phyloP scores from a whole-genome alignment of 179 eudicot species.

The Pouteria campechiana region DNA sequence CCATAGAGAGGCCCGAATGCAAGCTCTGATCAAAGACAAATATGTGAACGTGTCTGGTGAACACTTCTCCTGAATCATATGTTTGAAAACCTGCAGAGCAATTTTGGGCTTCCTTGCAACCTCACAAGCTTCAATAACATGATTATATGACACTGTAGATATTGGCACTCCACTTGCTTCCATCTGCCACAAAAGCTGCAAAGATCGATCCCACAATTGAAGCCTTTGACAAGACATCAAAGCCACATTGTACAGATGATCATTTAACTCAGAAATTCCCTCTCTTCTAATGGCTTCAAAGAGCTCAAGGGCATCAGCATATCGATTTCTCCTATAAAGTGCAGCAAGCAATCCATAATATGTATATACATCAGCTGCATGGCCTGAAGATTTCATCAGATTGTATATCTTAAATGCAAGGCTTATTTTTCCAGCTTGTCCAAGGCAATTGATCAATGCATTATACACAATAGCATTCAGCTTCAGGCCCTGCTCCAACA shows the following conservation, averaged over 20 bases:
- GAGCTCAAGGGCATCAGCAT: conserved; percentile 54
- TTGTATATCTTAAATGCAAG: conserved; percentile 42
- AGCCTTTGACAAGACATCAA: conserved; percentile 73
- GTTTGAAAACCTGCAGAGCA: conserved; percentile 68
- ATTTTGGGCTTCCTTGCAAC: conserved; percentile 67
- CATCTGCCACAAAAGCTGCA: conserved; percentile 76
- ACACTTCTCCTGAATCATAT: conserved; percentile 52
- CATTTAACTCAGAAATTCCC: conserved; percentile 17
- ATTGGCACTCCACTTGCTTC: conserved; percentile 48
- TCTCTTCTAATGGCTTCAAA: conserved; percentile 51
- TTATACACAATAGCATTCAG: conserved; percentile 69
- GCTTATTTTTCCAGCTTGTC: conserved; percentile 53
- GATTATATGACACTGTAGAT: conserved; percentile 60
- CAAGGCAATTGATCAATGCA: conserved; percentile 69
- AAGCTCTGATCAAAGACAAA: conserved; percentile 63
- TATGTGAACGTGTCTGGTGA: conserved; percentile 66
- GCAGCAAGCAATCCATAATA: conserved; percentile 80
- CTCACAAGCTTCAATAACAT: conserved; percentile 82
- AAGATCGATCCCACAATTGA: conserved; percentile 59
- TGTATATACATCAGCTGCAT: conserved; percentile 70
- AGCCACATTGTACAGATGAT: conserved; percentile 57
- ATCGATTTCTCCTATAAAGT: conserved; percentile 47
- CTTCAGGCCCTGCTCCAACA: conserved; percentile 41
- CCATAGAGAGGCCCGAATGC: conserved; percentile 86
- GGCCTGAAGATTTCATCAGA: conserved; percentile 38